Percentiles rank a stretch among this genome's conserved stretches.
Conservation (phyloP, 1,284 basidiomycete genomes). For the Ceratobasidium sp. region DNA sequence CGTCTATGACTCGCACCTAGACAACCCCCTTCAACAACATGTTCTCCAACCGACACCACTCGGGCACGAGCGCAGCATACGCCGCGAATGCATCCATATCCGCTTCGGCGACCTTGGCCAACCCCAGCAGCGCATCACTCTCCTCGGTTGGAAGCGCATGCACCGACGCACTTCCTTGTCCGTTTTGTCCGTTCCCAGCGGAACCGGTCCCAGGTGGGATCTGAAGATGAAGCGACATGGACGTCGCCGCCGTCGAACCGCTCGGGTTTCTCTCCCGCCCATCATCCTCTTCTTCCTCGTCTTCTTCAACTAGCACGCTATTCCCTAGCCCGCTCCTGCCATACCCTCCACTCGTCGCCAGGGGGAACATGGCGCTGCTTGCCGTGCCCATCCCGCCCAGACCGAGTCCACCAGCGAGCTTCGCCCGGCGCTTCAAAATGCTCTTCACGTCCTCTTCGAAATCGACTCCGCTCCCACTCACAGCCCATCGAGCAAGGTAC, state of each 20-base stretch:
- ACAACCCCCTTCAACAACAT: constrained; percentile 72
- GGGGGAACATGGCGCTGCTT: constrained; percentile 1
- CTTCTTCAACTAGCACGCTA: constrained; percentile 72
- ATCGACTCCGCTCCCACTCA: constrained; percentile 63
- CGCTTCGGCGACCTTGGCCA: constrained; percentile 80
- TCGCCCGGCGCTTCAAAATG: constrained; percentile 64
- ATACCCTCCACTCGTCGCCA: constrained; percentile 2
- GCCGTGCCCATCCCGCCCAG: background rate
- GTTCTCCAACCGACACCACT: constrained; percentile 76
- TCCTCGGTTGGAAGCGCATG: constrained; percentile 72
- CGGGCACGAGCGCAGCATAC: constrained; percentile 82
- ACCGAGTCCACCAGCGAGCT: constrained; percentile 8
- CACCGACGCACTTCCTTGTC: constrained; percentile 62
- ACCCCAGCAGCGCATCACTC: constrained; percentile 71
- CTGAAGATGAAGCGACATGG: constrained; percentile 11
- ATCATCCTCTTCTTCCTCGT: constrained; percentile 68
- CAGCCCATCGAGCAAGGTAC: constrained; percentile 77
- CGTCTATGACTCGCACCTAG: constrained; percentile 45
- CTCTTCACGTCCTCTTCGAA: constrained; percentile 80
- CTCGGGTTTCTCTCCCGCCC: constrained; percentile 52
- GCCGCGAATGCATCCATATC: constrained; percentile 82
- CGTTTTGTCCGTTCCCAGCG: background rate
- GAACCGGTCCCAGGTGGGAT: background rate
- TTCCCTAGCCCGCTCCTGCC: constrained; percentile 62
- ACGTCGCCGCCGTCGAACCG: constrained; percentile 59